A percentile compares a stretch with the other conserved stretches of the same genome.
Evolutionary conservation across 2,329 filamentous ascomycete genomes (phyloP).

Genomic region (Ophiostoma triangulosporum): DNA sequence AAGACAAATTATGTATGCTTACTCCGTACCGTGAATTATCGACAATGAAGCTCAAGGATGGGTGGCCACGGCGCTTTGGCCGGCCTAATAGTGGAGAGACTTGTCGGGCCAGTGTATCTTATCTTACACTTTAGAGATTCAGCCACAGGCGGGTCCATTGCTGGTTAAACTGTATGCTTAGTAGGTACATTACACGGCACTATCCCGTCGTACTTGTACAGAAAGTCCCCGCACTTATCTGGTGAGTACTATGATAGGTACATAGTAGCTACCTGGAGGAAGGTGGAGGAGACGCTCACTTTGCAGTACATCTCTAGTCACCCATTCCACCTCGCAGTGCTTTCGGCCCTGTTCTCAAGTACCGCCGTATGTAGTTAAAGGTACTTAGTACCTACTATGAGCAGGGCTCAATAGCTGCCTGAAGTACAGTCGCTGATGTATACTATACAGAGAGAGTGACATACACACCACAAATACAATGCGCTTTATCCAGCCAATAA

Average conservation of each 20-base stretch:
- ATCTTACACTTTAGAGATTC: conserved; percentile 13
- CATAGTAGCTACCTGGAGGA: background rate
- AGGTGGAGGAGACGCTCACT: conserved; percentile 1
- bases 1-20: no score
- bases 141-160: conserved; percentile 11
- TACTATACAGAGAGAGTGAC: no score
- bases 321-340: conserved; percentile 6
- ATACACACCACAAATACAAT: no score
- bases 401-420: no score
- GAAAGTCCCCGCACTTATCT: no score
- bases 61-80: conserved; percentile 38
- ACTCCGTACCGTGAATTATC: no score
- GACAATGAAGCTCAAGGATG: conserved; percentile 17
- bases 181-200: background rate
- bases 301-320: conserved; percentile 4
- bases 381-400: background rate
- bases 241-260: background rate
- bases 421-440: no score
- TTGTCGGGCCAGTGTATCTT: conserved; percentile 8
- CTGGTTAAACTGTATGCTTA: no score
- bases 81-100: conserved; percentile 43
- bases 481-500: no score
- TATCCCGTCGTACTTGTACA: background rate
- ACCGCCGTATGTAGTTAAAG: conserved; percentile 3
- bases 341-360: conserved; percentile 15